Conservation (phyloP, 768 basidiomycete genomes). For the Trametes elegans region DNA sequence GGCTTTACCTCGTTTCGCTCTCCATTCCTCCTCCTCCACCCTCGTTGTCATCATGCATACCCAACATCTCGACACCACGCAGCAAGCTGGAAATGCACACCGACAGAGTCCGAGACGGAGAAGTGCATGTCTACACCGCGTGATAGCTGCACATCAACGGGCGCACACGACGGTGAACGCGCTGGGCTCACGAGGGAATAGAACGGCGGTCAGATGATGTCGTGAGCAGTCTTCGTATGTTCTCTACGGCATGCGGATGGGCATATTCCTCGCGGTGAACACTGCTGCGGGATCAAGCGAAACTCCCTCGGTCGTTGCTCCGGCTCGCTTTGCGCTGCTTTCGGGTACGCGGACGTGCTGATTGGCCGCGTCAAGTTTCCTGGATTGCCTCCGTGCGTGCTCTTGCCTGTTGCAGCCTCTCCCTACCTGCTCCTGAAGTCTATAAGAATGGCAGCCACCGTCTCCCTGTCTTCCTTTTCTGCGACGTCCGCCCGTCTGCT, state of each 20-base stretch:
- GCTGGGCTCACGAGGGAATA: background rate
- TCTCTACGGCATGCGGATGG: background rate
- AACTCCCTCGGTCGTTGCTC: background rate
- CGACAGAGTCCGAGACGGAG: background rate
- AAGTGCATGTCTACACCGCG: background rate
- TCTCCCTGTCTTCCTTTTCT: background rate
- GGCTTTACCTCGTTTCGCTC: too few relatives aligned
- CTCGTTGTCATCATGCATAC: too few relatives aligned
- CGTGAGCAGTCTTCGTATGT: background rate
- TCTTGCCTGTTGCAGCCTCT: background rate
- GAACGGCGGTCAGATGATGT: slow-evolving; percentile 10
- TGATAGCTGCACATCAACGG: slow-evolving; percentile 11
- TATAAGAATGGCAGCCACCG: background rate
- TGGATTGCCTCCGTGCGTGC: slow-evolving; percentile 4
- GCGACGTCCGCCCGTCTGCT: background rate
- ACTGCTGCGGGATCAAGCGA: background rate
- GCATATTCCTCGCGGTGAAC: background rate
- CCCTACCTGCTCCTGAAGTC: background rate
- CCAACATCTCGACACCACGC: background rate
- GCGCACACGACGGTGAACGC: background rate
- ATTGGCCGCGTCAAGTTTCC: too few relatives aligned
- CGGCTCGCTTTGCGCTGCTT: background rate
- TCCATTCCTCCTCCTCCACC: too few relatives aligned
- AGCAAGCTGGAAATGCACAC: slow-evolving; percentile 32
- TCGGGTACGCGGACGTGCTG: background rate